Base-by-base conservation (phyloP, 1,139 yeast genomes). In the Hansenula sp. region DNA sequence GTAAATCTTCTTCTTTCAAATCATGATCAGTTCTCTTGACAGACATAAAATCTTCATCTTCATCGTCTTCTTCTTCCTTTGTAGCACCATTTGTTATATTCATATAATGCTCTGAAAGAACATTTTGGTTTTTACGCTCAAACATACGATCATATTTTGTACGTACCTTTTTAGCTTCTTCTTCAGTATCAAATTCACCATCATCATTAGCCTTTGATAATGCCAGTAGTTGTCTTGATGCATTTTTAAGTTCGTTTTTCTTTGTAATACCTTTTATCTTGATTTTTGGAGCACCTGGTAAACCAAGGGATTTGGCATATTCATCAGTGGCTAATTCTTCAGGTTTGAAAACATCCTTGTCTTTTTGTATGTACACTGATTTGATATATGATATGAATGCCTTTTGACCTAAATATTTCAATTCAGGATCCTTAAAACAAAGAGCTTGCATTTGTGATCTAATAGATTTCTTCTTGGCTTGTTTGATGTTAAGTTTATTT, bases 71-170 rank as follows among this genome's bases (percentile, higher is more conserved):
- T 2, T 57, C 68, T 6, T 12, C 72, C 11, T 56, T 52, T 1
- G 59, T 59, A 25, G 57, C 62, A 25, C 66, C 49, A 24, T 65
- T 68, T 2, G 84, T 79, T 63, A 92, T 71, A 46, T 80, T 85
- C 64, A 81, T 64, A 59, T 88, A 92, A 59, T 89, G 95, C 50
- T 89, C 94, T 29, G 96, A 84, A 43, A 94, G 69, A 26, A 92
- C 95, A 37, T 86, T 86, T 66, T 94, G 98, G 62, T 92, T 94
- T 62, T 86, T 75, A 61, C 99, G 77, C 59, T 87, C 95, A 66
- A 94, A 94, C 96, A 92, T 90, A 51, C 94, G 78, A 62, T 94
- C 98, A 58, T 88, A 88, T 60, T 86, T 92, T 11, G 97, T 92
- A 55, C 90, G 77, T 3, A 79, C 82, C 51, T 76, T 76, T 50